These are phyloP conservation scores for Kodamaea fungicola DNA, from an alignment of 1,139 yeast genomes.

Conservation along the genomic window DNA sequence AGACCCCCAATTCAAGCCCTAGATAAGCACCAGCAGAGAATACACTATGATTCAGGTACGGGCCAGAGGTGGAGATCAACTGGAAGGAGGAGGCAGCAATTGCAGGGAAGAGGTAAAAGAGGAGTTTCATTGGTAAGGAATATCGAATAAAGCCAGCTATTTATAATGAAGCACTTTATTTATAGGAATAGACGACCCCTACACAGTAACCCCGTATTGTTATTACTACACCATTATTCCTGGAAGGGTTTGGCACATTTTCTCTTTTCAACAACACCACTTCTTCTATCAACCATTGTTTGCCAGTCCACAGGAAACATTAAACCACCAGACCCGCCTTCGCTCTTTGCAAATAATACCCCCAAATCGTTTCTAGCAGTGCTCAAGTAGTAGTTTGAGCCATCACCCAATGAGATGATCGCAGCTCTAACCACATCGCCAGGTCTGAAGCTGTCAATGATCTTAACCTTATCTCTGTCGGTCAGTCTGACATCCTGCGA, in stretches of 20 bases:
- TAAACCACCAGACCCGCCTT: conserved; percentile 67
- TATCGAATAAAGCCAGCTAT: too few relatives aligned
- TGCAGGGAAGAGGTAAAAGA: conserved; percentile 9
- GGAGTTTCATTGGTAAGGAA: too few relatives aligned
- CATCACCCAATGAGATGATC: conserved; percentile 87
- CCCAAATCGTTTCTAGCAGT: conserved; percentile 93
- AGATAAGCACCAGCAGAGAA: conserved; percentile 11
- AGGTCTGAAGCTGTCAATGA: conserved; percentile 77
- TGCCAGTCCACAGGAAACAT: conserved; percentile 97
- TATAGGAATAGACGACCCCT: too few relatives aligned
- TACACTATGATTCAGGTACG: conserved; percentile 17
- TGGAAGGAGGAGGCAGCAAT: conserved; percentile 20
- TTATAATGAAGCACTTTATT: too few relatives aligned
- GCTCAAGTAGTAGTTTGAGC: conserved; percentile 80
- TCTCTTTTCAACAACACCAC: conserved; percentile 74
- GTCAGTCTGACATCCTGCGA: conserved; percentile 88
- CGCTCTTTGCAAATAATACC: conserved; percentile 79
- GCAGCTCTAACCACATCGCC: conserved; percentile 90
- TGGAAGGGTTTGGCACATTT: conserved; percentile 89
- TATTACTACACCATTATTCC: too few relatives aligned
- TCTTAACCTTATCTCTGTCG: conserved; percentile 82
- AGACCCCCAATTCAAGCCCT: conserved; percentile 16
- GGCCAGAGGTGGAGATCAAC: conserved; percentile 22
- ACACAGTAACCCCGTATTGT: too few relatives aligned
- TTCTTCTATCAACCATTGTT: conserved; percentile 75